phyloP scores from a whole-genome alignment of 768 basidiomycete species.

The Panellus pusillus region DNA sequence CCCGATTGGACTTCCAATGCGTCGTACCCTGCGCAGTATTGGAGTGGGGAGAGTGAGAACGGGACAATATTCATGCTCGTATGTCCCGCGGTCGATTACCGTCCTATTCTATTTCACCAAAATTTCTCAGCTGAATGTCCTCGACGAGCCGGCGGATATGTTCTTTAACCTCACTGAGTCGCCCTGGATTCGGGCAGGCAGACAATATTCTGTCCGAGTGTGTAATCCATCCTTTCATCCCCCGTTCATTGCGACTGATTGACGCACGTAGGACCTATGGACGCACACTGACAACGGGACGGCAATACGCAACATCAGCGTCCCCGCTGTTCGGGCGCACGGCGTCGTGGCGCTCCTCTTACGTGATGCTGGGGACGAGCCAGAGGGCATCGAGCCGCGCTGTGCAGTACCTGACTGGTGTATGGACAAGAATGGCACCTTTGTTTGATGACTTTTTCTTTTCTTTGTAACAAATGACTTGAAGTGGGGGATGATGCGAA shows the following conservation, averaged over 20 bases:
- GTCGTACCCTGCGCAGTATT: conserved; percentile 66
- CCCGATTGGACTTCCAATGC: conserved; percentile 42
- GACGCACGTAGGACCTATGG: conserved; percentile 60
- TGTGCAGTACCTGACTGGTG: conserved; percentile 62
- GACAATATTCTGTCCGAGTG: conserved; percentile 65
- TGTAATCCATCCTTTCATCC: conserved; percentile 24
- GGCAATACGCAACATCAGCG: conserved; percentile 58
- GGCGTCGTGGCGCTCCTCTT: conserved; percentile 69
- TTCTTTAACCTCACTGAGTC: conserved; percentile 67
- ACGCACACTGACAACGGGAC: conserved; percentile 71
- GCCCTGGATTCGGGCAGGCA: conserved; percentile 68
- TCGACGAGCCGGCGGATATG: conserved; percentile 56
- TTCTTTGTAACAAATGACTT: too few species aligned
- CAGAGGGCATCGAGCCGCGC: conserved; percentile 53
- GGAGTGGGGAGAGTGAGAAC: conserved; percentile 66
- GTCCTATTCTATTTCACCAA: neutral
- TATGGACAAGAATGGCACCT: conserved; percentile 58
- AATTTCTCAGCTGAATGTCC: conserved; percentile 62
- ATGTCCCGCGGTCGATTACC: conserved; percentile 13
- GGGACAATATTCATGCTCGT: conserved; percentile 72
- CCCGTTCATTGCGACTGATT: neutral
- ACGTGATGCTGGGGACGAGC: conserved; percentile 67
- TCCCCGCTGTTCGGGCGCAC: conserved; percentile 56
- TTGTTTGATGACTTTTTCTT: neutral
- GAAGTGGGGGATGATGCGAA: too few species aligned